Evolutionary conservation across 495 filamentous ascomycete species (phyloP).

Genomic region (Letharia lupina): DNA sequence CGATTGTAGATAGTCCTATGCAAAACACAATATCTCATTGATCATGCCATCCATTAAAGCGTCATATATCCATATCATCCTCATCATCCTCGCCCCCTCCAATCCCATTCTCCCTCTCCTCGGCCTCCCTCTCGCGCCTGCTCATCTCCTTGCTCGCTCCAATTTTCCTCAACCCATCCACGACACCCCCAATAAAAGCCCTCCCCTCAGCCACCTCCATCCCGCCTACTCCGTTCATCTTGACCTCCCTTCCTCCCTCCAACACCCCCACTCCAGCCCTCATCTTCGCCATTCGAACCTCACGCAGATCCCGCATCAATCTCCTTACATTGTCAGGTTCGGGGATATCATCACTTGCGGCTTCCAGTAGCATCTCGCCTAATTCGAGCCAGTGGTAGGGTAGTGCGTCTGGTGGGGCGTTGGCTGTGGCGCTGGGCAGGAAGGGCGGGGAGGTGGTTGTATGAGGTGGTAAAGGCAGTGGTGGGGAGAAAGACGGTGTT

Average conservation of each 20-base stretch:
- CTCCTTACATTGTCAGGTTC: conserved; percentile 65
- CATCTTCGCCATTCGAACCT: conserved; percentile 86
- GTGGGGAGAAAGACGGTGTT: conserved; percentile 61
- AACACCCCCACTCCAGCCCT: conserved; percentile 61
- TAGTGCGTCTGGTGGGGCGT: conserved; percentile 54
- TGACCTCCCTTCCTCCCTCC: conserved; percentile 53
- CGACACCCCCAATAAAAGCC: conserved; percentile 73
- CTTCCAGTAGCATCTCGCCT: conserved; percentile 72
- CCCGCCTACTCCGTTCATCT: conserved; percentile 74
- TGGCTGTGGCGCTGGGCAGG: conserved; percentile 48
- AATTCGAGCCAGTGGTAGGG: conserved; percentile 95
- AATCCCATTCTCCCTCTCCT: conserved; percentile 32
- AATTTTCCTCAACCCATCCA: conserved; percentile 73
- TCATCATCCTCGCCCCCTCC: conserved; percentile 23
- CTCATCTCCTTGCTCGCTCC: conserved; percentile 49
- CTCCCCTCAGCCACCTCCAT: conserved; percentile 87
- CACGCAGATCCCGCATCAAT: conserved; percentile 71
- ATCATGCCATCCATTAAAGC: neutral
- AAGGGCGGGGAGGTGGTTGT: conserved; percentile 52
- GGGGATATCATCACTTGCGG: conserved; percentile 75
- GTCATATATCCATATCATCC: conserved; percentile 34
- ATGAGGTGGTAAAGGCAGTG: conserved; percentile 51
- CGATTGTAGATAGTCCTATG: neutral
- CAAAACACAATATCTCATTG: neutral
- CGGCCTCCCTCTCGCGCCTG: conserved; percentile 48